Conservation (phyloP, 225 moss, liverwort and hornwort genomes). For the Polytrichum formosum region DNA sequence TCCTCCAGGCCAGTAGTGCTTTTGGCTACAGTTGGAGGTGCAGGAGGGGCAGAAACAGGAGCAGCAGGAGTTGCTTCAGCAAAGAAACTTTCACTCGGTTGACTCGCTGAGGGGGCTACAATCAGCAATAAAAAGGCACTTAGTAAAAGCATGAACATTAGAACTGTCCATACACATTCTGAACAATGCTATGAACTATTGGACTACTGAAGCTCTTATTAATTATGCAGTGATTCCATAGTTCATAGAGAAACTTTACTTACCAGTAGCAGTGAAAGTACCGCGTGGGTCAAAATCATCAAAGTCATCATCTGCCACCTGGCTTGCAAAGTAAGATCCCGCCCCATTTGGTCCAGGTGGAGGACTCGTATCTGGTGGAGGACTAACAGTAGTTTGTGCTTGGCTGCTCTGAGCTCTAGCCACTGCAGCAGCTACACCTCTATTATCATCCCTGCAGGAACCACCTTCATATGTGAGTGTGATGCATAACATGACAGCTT, state of each 20-base stretch:
- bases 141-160: too few relatives aligned
- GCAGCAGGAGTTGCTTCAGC: conserved; percentile 44
- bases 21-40: conserved; percentile 35
- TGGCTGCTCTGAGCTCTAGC: conserved; percentile 79
- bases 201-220: too few relatives aligned
- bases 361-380: conserved; percentile 24
- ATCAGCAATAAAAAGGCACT: not conserved
- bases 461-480: not conserved
- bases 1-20: conserved; percentile 73
- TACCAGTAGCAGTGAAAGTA: conserved; percentile 51
- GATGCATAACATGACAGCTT: too few relatives aligned
- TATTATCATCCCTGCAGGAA: conserved; percentile 42
- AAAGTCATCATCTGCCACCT: conserved; percentile 63
- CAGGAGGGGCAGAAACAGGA: conserved; percentile 25
- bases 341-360: conserved; percentile 37
- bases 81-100: conserved; percentile 62
- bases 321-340: conserved; percentile 69
- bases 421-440: conserved; percentile 80
- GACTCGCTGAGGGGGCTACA: conserved; percentile 48
- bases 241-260: not conserved
- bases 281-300: conserved; percentile 98
- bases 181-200: too few relatives aligned
- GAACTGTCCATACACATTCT: too few relatives aligned
- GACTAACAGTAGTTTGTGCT: conserved; percentile 36
- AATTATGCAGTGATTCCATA: too few relatives aligned